Base-by-base conservation (phyloP, 1,284 basidiomycete species). In the Rugosomyces carneus region DNA sequence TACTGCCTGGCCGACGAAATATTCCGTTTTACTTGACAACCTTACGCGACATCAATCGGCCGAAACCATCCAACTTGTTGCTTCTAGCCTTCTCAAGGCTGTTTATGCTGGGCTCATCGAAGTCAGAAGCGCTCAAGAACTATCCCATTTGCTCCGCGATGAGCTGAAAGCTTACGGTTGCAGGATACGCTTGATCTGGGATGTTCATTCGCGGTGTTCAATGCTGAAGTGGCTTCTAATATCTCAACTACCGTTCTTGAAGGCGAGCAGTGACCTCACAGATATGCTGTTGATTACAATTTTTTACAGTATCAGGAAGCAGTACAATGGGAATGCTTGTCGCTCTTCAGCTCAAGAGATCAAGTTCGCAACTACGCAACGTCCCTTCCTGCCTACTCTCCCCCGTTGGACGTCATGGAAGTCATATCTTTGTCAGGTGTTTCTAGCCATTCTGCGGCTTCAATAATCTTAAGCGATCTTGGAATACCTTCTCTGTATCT, bases 81-180 rank as follows among this genome's bases (percentile, higher is more conserved):
- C 57, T 11, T 48, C 53, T 18, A 50, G 57, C 20, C 46, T 69
- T 32, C 40, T 68, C 29, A 37, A 50, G 26, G 53, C 50, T 32
- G 48, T 70, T 7, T 56, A 44, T 45, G 42, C 42, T 10, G 68
- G 67, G 16, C 35, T 44, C 10, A 45, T 70, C 5, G 69, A 72
- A 53, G 32, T 68, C n/a, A 57, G 66, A 40, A 56, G 67, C 42
- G 40, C 56, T 18, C 39, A 50, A 40, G 62, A 65, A 42, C 50
- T 70, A 3, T 37, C 47, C 1, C 45, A 61, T 18, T 50, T 70
- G 6, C 47, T 70, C 38, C 52, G 45, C 32, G 57, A 57, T 20
- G 52, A 52, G 10, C 53, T 67, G 32, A 51, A 44, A 18, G 53
- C 62, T 1, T 61, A 67, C 35, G 63, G 60, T 37, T 67, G 64